Evolutionary conservation across 2,329 filamentous ascomycete genomes (phyloP).

Genomic region (Botrytis squamosa): DNA sequence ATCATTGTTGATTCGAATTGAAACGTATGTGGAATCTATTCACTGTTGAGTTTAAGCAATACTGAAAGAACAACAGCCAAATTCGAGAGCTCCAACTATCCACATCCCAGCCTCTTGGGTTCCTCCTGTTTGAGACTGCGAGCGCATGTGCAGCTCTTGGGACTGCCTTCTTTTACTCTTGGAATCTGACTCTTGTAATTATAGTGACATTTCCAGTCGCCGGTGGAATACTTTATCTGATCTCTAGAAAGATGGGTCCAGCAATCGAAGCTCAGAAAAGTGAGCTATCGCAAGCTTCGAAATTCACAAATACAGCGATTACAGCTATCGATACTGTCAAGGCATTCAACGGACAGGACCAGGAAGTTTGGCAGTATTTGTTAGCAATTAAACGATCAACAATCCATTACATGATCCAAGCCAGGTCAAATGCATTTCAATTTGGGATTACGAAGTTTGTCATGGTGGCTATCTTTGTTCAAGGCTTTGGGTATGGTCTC

Average conservation of each 20-base stretch:
- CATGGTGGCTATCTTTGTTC: slow-evolving; percentile 75
- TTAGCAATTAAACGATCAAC: slow-evolving; percentile 57
- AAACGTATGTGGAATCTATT: slow-evolving; percentile 58
- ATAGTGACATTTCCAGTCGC: slow-evolving; percentile 71
- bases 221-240: slow-evolving; percentile 55
- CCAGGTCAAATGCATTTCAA: slow-evolving; percentile 67
- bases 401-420: slow-evolving; percentile 64
- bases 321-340: slow-evolving; percentile 82
- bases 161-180: slow-evolving; percentile 76
- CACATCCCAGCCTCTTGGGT: slow-evolving; percentile 76
- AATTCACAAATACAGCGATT: slow-evolving; percentile 67
- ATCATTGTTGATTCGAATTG: slow-evolving; percentile 68
- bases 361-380: slow-evolving; percentile 67
- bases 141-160: slow-evolving; percentile 63
- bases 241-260: slow-evolving; percentile 60
- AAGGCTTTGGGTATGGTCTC: slow-evolving; percentile 87
- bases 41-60: not conserved
- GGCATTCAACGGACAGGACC: slow-evolving; percentile 71
- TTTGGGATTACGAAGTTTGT: slow-evolving; percentile 72
- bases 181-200: slow-evolving; percentile 79
- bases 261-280: slow-evolving; percentile 68
- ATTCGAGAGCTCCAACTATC: slow-evolving; percentile 78
- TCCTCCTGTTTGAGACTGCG: slow-evolving; percentile 62
- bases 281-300: slow-evolving; percentile 68
- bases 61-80: slow-evolving; percentile 55